Evolutionary conservation across 768 basidiomycete species (phyloP).

Genomic region (Amanita muscaria): DNA sequence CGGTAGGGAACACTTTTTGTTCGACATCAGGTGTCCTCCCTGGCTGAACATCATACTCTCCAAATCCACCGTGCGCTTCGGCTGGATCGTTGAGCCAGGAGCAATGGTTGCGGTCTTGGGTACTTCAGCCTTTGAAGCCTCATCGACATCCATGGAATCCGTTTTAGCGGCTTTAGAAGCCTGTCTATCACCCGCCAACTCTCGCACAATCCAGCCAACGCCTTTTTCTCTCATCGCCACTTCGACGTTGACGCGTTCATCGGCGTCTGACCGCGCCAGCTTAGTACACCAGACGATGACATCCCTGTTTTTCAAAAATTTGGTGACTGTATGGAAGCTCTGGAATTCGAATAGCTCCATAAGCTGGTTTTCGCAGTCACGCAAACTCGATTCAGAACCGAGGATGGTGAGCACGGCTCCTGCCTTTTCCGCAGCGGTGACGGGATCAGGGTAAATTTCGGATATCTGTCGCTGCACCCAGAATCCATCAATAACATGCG

Average conservation of each 20-base stretch:
- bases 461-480: conserved; percentile 96
- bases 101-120: conserved; percentile 82
- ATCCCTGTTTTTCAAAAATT: conserved; percentile 91
- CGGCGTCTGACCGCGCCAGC: conserved; percentile 79
- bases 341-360: conserved; percentile 96
- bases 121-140: conserved; percentile 41
- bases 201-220: conserved; percentile 90
- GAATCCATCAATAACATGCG: conserved; percentile 91
- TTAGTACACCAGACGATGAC: conserved; percentile 98
- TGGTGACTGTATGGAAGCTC: conserved; percentile 82
- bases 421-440: conserved; percentile 90
- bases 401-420: conserved; percentile 76
- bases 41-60: conserved; percentile 95
- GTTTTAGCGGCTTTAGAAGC: conserved; percentile 38
- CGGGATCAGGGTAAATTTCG: conserved; percentile 87
- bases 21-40: conserved; percentile 95
- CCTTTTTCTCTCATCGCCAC: conserved; percentile 98
- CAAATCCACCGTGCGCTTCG: conserved; percentile 78
- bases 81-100: conserved; percentile 81
- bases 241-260: conserved; percentile 88
- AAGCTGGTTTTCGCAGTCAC: conserved; percentile 91
- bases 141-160: conserved; percentile 78
- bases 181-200: conserved; percentile 76
- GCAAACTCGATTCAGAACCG: conserved; percentile 75
- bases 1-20: conserved; percentile 96